Evolutionary conservation across 83 land plant genomes (phyloP).

Genomic region (Diphasiastrum complanatum): DNA sequence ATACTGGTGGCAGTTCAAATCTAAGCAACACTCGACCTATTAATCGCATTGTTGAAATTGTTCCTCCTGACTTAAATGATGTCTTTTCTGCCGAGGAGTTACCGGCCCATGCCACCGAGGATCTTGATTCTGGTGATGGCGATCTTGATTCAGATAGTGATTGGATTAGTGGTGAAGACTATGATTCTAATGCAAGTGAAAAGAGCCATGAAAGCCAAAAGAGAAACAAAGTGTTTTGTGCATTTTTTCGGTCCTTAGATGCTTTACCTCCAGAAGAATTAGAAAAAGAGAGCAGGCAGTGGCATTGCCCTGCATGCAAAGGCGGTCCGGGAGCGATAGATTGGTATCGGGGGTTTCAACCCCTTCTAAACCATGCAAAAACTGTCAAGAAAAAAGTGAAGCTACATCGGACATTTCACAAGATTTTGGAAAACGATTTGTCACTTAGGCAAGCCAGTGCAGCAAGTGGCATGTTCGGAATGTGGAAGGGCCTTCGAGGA

Average conservation of each 20-base stretch:
- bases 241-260: constrained; percentile 12
- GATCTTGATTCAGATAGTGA: constrained; percentile 1
- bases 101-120: too few species aligned
- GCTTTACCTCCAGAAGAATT: constrained; percentile 12
- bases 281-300: constrained; percentile 5
- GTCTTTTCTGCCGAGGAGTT: too few species aligned
- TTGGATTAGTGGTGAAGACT: constrained; percentile 1
- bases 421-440: constrained; percentile 17
- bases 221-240: constrained; percentile 16
- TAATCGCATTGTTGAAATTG: too few species aligned
- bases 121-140: too few species aligned
- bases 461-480: constrained; percentile 9
- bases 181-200: constrained; percentile 14
- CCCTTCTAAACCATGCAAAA: constrained; percentile 18
- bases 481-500: constrained; percentile 16
- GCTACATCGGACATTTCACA: constrained; percentile 16
- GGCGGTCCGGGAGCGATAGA: constrained; percentile 26
- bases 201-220: constrained; percentile 13
- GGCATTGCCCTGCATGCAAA: constrained; percentile 26
- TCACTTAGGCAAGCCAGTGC: constrained; percentile 15
- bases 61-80: too few species aligned
- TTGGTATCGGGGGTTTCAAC: constrained; percentile 23
- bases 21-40: too few species aligned
- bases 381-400: constrained; percentile 20
- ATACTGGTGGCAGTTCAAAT: too few species aligned